Percentiles rank a stretch among this genome's conserved stretches.
Conservation (phyloP, 2,329 filamentous ascomycete species). For the Aspergillus alliaceus region DNA sequence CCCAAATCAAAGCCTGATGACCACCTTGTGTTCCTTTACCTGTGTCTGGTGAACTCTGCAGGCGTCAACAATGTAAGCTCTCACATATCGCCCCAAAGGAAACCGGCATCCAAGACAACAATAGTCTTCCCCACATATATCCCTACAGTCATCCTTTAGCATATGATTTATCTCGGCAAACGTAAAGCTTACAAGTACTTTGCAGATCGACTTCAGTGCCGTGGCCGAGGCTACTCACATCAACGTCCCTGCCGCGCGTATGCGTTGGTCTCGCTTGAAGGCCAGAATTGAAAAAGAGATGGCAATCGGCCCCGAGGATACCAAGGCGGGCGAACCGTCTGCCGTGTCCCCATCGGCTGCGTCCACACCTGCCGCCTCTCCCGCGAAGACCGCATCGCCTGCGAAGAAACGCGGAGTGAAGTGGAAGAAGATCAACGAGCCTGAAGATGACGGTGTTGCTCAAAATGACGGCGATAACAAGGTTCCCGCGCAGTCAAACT, state of each 20-base stretch:
- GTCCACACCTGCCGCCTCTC: background rate
- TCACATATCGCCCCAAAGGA: background rate
- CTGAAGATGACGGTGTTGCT: background rate
- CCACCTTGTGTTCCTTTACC: constrained; percentile 44
- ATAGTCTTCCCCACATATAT: background rate
- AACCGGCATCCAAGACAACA: background rate
- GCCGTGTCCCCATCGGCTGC: background rate
- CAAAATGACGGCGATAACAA: background rate
- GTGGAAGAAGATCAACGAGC: background rate
- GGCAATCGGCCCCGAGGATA: constrained; percentile 6
- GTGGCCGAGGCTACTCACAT: constrained; percentile 14
- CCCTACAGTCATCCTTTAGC: background rate
- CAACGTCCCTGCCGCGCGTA: constrained; percentile 14
- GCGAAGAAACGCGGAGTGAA: background rate
- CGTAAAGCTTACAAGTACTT: background rate
- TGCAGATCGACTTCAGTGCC: constrained; percentile 41
- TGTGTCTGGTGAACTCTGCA: constrained; percentile 40
- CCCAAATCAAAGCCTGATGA: constrained; percentile 40
- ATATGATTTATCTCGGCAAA: background rate
- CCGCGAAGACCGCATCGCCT: background rate
- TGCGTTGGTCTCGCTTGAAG: constrained; percentile 18
- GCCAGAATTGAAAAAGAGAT: constrained; percentile 10
- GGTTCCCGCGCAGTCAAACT: background rate
- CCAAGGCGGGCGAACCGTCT: constrained; percentile 3
- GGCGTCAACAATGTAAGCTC: constrained; percentile 38